Base-by-base conservation (phyloP, 2,329 filamentous ascomycete genomes). In the Fusarium robinianum region DNA sequence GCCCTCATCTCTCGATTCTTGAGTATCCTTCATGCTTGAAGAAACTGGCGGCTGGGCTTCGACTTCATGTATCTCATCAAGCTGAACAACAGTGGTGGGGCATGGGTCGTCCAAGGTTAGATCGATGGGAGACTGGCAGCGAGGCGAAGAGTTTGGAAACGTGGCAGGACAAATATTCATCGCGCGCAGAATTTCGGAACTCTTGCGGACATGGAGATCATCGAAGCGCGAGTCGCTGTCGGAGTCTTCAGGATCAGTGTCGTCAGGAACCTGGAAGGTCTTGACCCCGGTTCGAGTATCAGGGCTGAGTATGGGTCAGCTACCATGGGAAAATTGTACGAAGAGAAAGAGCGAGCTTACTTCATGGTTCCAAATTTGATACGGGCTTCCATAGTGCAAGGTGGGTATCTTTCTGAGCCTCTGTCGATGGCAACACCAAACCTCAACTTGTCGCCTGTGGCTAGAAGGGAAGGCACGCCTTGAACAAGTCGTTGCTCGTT, bases 251-350 rank as follows among this genome's bases (percentile, higher is more conserved):
- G 57, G 46, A 12, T 72, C 70, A 6, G 58, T 63, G 7, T 73
- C 72, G 37, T 76, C 72, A 0, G 73, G 73, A 2, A 76, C 72
- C 22, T 61, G 61, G 35, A 74, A 76, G 15, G 65, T 63, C 26
- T 58, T 61, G 23, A n/a, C n/a, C n/a, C n/a, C n/a, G n/a, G 61
- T 62, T 18, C 50, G 58, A 23, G 60, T 55, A 10, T 49, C 39
- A 4, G 56, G 60, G 21, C 66, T 67, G 18, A n/a, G 10, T n/a
- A 14, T 8, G 10, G 8, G 25, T 66, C 48, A 63, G 56, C 30
- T 31, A 8, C 4, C 12, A 9, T 16, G 8, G 8, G 15, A 15
- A 4, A 26, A 16, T 2, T 6, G 4, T 12, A 21, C 38, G 16
- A 19, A 4, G 14, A 5, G 5, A 22, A 17, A 19, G n/a, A 7